phyloP scores from a whole-genome alignment of 192 early-diverging fungal species.

The Backusella tuberculispora region DNA sequence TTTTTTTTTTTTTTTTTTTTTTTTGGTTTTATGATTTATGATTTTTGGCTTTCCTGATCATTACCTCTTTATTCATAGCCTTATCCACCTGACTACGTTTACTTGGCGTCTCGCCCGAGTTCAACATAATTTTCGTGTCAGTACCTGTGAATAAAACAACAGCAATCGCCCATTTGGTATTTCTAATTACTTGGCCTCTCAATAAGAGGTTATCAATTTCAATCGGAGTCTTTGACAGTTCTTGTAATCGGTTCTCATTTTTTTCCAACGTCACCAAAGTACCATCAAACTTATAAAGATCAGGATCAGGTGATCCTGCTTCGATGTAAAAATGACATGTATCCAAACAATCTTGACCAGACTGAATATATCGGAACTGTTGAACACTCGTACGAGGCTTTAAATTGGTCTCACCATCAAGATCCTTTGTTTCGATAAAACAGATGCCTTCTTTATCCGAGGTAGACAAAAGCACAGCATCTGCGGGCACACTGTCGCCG shows the following conservation, averaged over 20 bases:
- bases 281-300: conserved; percentile 78
- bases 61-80: conserved; percentile 77
- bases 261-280: conserved; percentile 56
- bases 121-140: conserved; percentile 91
- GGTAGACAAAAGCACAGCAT: conserved; percentile 80
- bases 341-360: conserved; percentile 71
- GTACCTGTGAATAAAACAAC: conserved; percentile 83
- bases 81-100: conserved; percentile 75
- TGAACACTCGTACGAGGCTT: conserved; percentile 76
- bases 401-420: conserved; percentile 97
- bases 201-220: conserved; percentile 80
- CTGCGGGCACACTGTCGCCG: conserved; percentile 84
- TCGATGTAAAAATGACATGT: conserved; percentile 65
- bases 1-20: background rate
- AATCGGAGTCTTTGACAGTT: conserved; percentile 59
- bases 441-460: conserved; percentile 76
- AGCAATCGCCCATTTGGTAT: conserved; percentile 90
- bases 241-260: conserved; percentile 1
- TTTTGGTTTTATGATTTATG: background rate
- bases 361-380: conserved; percentile 67
- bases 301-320: conserved; percentile 76
- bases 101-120: conserved; percentile 86
- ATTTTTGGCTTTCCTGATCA: background rate
- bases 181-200: conserved; percentile 87
- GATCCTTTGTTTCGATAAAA: conserved; percentile 92